Conservation (phyloP, 169 alveolate genomes). For the Babesia sp. region DNA sequence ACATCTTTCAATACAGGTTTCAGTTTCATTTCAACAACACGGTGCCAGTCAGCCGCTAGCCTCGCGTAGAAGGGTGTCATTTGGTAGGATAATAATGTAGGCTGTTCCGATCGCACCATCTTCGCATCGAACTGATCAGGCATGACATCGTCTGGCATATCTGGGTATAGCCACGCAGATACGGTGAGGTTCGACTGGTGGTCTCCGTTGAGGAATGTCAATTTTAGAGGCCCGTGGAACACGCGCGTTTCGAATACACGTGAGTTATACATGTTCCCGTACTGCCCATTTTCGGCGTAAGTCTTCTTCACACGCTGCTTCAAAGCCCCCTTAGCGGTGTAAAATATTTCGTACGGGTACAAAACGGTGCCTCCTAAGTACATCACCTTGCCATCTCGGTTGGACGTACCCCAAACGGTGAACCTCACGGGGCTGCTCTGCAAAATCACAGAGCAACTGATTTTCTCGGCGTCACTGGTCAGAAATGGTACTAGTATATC, state of each 20-base stretch:
- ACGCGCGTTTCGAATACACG: slow-evolving; percentile 58
- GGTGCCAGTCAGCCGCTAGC: slow-evolving; percentile 2
- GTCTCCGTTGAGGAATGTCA: slow-evolving; percentile 35
- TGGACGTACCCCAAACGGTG: slow-evolving; percentile 76
- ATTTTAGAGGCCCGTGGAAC: slow-evolving; percentile 36
- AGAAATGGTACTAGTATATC: slow-evolving; percentile 66
- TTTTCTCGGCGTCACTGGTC: slow-evolving; percentile 45
- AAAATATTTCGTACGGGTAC: slow-evolving; percentile 69
- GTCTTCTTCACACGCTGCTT: slow-evolving; percentile 36
- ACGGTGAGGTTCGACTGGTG: slow-evolving; percentile 53
- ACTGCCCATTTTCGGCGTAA: slow-evolving; percentile 24
- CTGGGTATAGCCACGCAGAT: slow-evolving; percentile 64
- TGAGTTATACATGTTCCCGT: slow-evolving; percentile 45
- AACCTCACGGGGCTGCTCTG: slow-evolving; percentile 65
- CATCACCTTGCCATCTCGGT: slow-evolving; percentile 41
- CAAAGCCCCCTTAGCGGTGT: slow-evolving; percentile 60
- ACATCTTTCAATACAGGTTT: background rate
- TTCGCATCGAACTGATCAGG: slow-evolving; percentile 31
- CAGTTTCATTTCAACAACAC: background rate
- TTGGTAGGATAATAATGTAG: background rate
- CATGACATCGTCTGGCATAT: slow-evolving; percentile 25
- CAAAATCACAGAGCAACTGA: slow-evolving; percentile 43
- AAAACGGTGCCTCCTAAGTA: slow-evolving; percentile 68
- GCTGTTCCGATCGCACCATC: slow-evolving; percentile 9
- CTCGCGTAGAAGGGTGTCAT: slow-evolving; percentile 13